These are phyloP conservation scores for Chlamydomonas urium DNA, from an alignment of 139 green algal species.

Conservation along the genomic window DNA sequence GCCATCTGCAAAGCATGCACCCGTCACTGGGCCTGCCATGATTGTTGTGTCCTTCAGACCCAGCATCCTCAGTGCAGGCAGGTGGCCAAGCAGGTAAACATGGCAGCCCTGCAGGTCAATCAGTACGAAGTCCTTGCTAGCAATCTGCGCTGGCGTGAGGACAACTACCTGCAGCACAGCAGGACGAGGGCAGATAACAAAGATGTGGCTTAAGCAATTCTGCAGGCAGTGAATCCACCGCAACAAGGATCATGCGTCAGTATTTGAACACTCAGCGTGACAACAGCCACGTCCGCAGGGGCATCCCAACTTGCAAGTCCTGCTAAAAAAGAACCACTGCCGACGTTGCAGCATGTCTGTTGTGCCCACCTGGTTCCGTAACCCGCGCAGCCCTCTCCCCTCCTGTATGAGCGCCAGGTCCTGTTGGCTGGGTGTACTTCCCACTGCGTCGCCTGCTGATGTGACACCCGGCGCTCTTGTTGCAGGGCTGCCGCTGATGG, in stretches of 20 bases:
- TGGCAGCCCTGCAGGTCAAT: constrained; percentile 46
- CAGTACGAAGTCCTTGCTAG: constrained; percentile 38
- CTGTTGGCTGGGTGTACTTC: constrained; percentile 1
- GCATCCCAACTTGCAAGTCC: too few relatives aligned
- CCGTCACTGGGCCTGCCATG: constrained; percentile 52
- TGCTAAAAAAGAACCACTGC: too few relatives aligned
- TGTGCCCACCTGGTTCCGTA: constrained; percentile 1
- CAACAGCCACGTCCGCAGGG: too few relatives aligned
- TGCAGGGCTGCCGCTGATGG: not conserved
- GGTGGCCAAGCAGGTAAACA: constrained; percentile 51
- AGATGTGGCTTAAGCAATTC: not conserved
- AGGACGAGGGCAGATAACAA: not conserved
- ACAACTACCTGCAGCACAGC: not conserved
- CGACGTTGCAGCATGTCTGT: not conserved
- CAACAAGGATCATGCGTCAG: not conserved
- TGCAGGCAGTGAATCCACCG: not conserved
- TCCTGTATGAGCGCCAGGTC: not conserved
- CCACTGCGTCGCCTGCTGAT: not conserved
- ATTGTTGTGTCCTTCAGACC: not conserved
- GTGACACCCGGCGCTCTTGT: not conserved
- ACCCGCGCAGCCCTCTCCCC: not conserved
- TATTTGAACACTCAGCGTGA: constrained; percentile 1
- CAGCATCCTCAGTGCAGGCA: constrained; percentile 51
- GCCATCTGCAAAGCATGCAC: constrained; percentile 52
- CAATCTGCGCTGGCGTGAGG: constrained; percentile 5